Evolutionary conservation across 2,329 filamentous ascomycete species (phyloP), one percentile per base, ranked within the genome.

Genomic region (Hypoxylon sp.): DNA sequence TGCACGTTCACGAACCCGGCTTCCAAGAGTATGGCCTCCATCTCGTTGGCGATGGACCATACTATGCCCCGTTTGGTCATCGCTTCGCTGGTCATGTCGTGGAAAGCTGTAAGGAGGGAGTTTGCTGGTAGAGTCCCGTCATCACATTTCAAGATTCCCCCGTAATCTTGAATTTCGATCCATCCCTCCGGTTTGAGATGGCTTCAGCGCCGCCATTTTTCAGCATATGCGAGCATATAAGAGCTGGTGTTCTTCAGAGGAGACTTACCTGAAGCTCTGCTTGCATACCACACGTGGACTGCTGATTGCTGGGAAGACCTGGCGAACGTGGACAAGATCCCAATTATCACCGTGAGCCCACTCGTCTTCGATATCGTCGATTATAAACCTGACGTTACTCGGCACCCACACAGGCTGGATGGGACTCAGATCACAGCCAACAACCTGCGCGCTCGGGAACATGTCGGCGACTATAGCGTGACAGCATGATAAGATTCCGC

Each of bases 351-450:
- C 80, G 3, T 65, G 54, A 13, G 50, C 47, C 82, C 82, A 85
- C 8, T 78, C 72, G 52, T 80, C 75, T 63, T 83, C 78, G 7
- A 79, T 74, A 63, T 85, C 82, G 60, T 84, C 82, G n/a, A 85
- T 73, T 43, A 82, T 68, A 69, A 83, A 84, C 21, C 74, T 74
- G 21, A 82, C 72, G 59, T 83, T 84, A 17, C 78, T 77, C 20
- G 81, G 81, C 2, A 82, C 74, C 66, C 66, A 69, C 13, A 46
- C 21, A 3, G 65, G 63, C 45, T 68, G 67, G 38, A 67, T 68
- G 15, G 66, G 67, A 13, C 57, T 63, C 33, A 66, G 47, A 55
- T 68, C 67, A 17, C 64, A 53, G 8, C 67, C 67, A 9, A 68
- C 49, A 9, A 68, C 57, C 26, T 60, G 46, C 21, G 65, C 63